Conservation (phyloP, 2,329 filamentous ascomycete genomes). For the Endocalyx cinctus region DNA sequence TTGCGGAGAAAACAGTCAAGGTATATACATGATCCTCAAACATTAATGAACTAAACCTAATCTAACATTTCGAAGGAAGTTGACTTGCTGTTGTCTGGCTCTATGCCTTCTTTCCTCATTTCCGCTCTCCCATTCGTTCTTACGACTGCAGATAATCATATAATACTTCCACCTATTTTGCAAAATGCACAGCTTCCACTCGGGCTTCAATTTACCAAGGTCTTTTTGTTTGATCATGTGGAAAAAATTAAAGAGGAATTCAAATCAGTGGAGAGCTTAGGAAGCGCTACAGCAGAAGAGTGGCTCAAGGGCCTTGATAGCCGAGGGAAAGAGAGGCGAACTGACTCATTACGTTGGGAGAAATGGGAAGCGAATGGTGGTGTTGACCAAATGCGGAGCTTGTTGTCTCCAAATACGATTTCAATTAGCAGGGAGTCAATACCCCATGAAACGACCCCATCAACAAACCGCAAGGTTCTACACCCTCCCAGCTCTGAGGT, state of each 20-base stretch:
- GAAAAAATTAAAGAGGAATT: constrained; percentile 60
- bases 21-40: constrained; percentile 40
- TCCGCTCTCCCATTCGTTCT: constrained; percentile 67
- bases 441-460: constrained; percentile 2
- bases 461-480: constrained; percentile 1
- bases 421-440: constrained; percentile 1
- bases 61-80: constrained; percentile 54
- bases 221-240: constrained; percentile 61
- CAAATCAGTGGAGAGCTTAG: constrained; percentile 58
- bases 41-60: constrained; percentile 2
- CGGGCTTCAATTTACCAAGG: constrained; percentile 54
- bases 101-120: constrained; percentile 56
- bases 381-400: constrained; percentile 31
- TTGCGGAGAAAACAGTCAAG: constrained; percentile 57
- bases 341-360: constrained; percentile 67
- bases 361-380: constrained; percentile 58
- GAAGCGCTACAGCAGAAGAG: constrained; percentile 65
- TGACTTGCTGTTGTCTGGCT: constrained; percentile 60
- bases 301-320: constrained; percentile 72
- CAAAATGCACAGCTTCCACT: constrained; percentile 44
- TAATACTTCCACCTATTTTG: constrained; percentile 53
- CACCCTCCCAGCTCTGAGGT: too few species aligned
- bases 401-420: constrained; percentile 13
- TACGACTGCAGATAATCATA: constrained; percentile 56
- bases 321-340: constrained; percentile 55